Evolutionary conservation across 2,329 filamentous ascomycete genomes (phyloP), one percentile per base, ranked within the genome.

Genomic region (Paecilomyces dactylethromorphus): DNA sequence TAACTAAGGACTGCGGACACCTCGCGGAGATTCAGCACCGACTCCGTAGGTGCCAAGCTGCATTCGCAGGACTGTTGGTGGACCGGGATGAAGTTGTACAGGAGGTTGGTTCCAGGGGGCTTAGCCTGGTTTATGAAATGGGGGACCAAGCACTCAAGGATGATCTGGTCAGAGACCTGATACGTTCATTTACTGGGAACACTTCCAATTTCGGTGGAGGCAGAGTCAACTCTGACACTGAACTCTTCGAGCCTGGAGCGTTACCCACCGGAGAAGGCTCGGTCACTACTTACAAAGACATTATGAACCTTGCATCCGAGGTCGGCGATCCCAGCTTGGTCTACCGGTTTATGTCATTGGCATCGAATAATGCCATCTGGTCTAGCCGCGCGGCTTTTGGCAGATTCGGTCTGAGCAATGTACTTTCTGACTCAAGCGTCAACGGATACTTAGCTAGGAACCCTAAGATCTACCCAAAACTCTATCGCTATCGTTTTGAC

Each of bases 321-420:
- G 92, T 97, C 33, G 94, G 94, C 11, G 93, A 99, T 68, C 93
- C 94, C 59, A 92, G 90, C 65, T 80, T 99, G n/a, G 90, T 97
- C 1, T 99, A 99, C 78, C 91, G 92, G 61, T 97, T 99, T 77
- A 99, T 99, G 94, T 93, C 92, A 0, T 82, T 99, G 65, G 94
- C 94, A 2, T 91, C 92, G 1, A 96, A 97, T 68, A 95, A 96
- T 54, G 92, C 92, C 0, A 95, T 96, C 15, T 99, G 94, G 94
- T 93, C 92, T 1, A 96, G 92, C n/a, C 86, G 94, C 55, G 95
- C 94, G 0, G 94, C 94, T 0, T 97, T 99, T 74, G 94, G 94
- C 2, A 85, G 92, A 11, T 97, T 97, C 65, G 94, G 94, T 0
- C 82, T 99, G 55, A 95, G 92, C 72, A 94, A 85, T 64, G 93